phyloP scores from a whole-genome alignment of 805 yeast genomes.

The Kregervanrija fluxuum region DNA sequence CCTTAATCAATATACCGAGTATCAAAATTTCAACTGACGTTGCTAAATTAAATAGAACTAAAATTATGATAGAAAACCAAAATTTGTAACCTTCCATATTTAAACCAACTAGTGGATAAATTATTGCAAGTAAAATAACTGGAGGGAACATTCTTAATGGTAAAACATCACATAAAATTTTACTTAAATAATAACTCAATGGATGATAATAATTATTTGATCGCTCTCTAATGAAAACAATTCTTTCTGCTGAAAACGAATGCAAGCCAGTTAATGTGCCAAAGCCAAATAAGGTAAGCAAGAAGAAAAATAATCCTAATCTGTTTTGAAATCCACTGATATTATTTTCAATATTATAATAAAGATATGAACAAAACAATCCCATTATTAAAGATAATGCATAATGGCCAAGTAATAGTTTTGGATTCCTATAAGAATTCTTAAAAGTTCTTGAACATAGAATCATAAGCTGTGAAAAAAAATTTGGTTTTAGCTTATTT shows the following conservation, averaged over 20 bases:
- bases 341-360: conserved; percentile 77
- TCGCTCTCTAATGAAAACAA: conserved; percentile 85
- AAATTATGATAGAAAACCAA: conserved; percentile 56
- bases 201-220: conserved; percentile 94
- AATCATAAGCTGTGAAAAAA: conserved; percentile 61
- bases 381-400: conserved; percentile 72
- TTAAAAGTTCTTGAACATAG: conserved; percentile 84
- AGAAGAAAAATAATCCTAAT: conserved; percentile 85
- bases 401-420: conserved; percentile 78
- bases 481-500: conserved; percentile 43
- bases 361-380: conserved; percentile 75
- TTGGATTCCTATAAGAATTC: conserved; percentile 88
- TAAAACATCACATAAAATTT: conserved; percentile 83
- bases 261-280: conserved; percentile 88
- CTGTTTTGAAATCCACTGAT: conserved; percentile 96
- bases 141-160: conserved; percentile 95
- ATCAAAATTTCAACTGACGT: conserved; percentile 79
- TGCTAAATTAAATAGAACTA: conserved; percentile 80
- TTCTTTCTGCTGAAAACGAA: conserved; percentile 80
- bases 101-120: conserved; percentile 87
- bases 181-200: conserved; percentile 74
- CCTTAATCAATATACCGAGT: conserved; percentile 81
- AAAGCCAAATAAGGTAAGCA: conserved; percentile 88
- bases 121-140: conserved; percentile 63
- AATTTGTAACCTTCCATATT: conserved; percentile 73